phyloP scores from a whole-genome alignment of 2,329 filamentous ascomycete species.

The Aspergillus pseudoterreus region DNA sequence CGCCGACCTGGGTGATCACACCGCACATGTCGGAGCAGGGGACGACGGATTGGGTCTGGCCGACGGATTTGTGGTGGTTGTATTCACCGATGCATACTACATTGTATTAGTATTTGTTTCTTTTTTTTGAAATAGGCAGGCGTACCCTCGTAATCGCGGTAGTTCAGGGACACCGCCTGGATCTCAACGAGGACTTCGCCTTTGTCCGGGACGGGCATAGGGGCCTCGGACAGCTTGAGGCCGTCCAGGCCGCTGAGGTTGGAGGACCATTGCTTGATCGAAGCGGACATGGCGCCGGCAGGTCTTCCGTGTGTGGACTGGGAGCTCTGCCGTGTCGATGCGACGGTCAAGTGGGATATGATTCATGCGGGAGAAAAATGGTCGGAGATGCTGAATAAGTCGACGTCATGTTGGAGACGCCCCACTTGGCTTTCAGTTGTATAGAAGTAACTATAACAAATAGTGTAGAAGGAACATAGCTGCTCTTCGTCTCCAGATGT shows the following conservation, averaged over 20 bases:
- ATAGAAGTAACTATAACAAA: no score
- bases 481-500: no score
- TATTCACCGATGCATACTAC: constrained; percentile 64
- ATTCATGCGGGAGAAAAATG: background rate
- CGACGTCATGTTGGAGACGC: constrained; percentile 1
- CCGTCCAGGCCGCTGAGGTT: constrained; percentile 55
- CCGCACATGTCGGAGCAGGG: constrained; percentile 71
- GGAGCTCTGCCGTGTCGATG: no score
- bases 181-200: constrained; percentile 55
- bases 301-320: no score
- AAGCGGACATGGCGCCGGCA: background rate
- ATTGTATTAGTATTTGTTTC: background rate
- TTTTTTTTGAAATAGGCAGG: background rate
- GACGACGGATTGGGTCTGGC: constrained; percentile 45
- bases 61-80: constrained; percentile 59
- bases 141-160: constrained; percentile 46
- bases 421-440: background rate
- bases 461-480: no score
- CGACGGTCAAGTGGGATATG: background rate
- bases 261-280: constrained; percentile 51
- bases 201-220: constrained; percentile 47
- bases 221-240: constrained; percentile 43
- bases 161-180: constrained; percentile 52
- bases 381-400: constrained; percentile 5
- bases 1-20: constrained; percentile 50